Base-by-base conservation (phyloP, 129 eudicot genomes). In the Flaveria trinervia region DNA sequence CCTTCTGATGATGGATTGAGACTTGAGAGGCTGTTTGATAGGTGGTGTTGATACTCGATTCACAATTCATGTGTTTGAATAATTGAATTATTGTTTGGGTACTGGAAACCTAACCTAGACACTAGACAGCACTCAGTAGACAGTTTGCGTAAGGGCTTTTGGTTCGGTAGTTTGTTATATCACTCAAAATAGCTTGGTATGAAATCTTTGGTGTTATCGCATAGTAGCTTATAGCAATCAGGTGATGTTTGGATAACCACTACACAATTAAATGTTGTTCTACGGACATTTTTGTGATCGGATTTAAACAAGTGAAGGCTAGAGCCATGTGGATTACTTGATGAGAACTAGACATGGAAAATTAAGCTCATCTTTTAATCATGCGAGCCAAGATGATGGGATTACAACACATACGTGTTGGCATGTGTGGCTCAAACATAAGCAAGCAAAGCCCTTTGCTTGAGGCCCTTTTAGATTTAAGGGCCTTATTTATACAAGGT, bases 161-260 rank as follows among this genome's bases (percentile, higher is more conserved):
- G 52, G 15, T 25, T 75, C 41, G 30, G 3, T 20, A 17, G 5
- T 43, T 28, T 46, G 79, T 70, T 45, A 36, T 50, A 28, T 23
- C 48, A 23, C 7, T 79, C 36, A 60, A 54, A 72, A 0, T 16
- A 39, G 16, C 48, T 80, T 73, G 36, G n/a, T 72, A 28, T 65
- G 71, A 52, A 64, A 71, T 18, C 69, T 30, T 73, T 68, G 73
- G 59, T 80, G 44, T 65, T 41, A 3, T 80, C 54, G 39, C 20
- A 54, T 64, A 15, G 45, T 48, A 68, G 50, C 45, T n/a, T 62
- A 71, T 62, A 55, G 7, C 44, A 79, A 30, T 43, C 54, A 16
- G 49, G 33, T 56, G 70, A 68, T 77, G 48, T 56, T 18, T 69
- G 8, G 33, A 77, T 56, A 23, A 55, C 7, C 22, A 23, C 18